Evolutionary conservation across 2,329 filamentous ascomycete genomes (phyloP).

Genomic region (Leptodontidium sp.): DNA sequence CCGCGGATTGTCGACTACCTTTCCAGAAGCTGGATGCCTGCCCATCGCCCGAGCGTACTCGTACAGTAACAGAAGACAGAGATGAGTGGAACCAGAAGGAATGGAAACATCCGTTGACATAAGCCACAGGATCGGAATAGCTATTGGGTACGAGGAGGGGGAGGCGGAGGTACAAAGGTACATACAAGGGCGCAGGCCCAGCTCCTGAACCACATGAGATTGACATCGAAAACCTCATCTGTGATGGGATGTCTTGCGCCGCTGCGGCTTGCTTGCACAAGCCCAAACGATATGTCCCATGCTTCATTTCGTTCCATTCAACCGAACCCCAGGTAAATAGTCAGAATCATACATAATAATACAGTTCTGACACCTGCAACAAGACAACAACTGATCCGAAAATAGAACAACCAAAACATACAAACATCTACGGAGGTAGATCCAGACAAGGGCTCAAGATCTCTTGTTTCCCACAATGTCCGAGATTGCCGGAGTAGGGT

Average conservation of each 20-base stretch:
- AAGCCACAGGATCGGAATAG: not conserved
- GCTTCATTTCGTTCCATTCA: not conserved
- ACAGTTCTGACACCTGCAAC: not conserved
- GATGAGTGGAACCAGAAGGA: not conserved
- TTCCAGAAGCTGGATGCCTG: constrained; percentile 27
- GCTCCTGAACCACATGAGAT: not conserved
- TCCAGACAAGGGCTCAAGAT: constrained; percentile 8
- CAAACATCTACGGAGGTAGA: not conserved
- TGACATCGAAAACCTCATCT: not conserved
- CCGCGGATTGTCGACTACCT: constrained; percentile 16
- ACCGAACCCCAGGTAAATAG: too few relatives aligned
- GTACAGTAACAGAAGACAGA: not conserved
- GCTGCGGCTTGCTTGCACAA: not conserved
- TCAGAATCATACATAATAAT: too few relatives aligned
- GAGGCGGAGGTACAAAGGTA: constrained; percentile 7
- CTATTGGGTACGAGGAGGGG: not conserved
- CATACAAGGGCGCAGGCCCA: constrained; percentile 12
- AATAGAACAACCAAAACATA: constrained; percentile 1
- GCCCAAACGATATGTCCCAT: not conserved
- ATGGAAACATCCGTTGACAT: constrained; percentile 4
- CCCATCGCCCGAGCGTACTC: not conserved
- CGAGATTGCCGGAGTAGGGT: not conserved
- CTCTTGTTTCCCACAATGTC: constrained; percentile 12
- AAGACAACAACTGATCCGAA: not conserved
- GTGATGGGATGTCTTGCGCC: constrained; percentile 9